Base-by-base conservation (phyloP, 73 alveolate species). In the Paramecium primaurelia region DNA sequence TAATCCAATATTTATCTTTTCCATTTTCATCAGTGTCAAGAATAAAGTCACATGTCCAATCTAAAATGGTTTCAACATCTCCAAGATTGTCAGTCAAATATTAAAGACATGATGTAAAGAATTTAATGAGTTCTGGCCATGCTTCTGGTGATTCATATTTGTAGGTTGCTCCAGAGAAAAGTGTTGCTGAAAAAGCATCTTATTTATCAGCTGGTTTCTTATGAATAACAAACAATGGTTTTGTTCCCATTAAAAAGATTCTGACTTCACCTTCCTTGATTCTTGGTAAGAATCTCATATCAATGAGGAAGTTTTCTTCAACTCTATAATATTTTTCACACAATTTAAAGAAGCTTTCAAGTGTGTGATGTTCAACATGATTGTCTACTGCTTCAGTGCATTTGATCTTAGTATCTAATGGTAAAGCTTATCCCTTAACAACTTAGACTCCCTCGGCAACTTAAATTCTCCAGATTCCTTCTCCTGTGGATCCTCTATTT, bases 191-290 rank as follows among this genome's bases (percentile, higher is more conserved):
- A 40, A 71, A 71, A 32, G 86, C 86, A 71, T 71, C 86, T 71
- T 71, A 37, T 8, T 37, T 71, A n/a, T 71, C 86, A 34, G 86
- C 86, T 71, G 86, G 86, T n/a, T 71, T 71, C 86, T 71, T 71
- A 20, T 71, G 86, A 0, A 71, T 71, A n/a, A 71, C 86, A 71
- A 71, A 71, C 40, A 71, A 34, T 7, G 86, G 86, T n/a, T 71
- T 71, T 34, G 59, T 71, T 34, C 86, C 86, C 51, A 71, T 71
- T 37, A 71, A 71, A 40, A 71, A 71, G 86, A 71, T 71, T 71
- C 86, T 71, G 14, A 71, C 59, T 71, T 71, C 86, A 34, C 86
- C 86, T 71, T 71, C 86, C 34, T 71, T 71, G 64, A 71, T 71
- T 71, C 86, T 71, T 14, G 86, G 86, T 34, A 71, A 37, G 60